Conservation (phyloP, 1,284 basidiomycete genomes). For the Pseudozyma hubeiensis region DNA sequence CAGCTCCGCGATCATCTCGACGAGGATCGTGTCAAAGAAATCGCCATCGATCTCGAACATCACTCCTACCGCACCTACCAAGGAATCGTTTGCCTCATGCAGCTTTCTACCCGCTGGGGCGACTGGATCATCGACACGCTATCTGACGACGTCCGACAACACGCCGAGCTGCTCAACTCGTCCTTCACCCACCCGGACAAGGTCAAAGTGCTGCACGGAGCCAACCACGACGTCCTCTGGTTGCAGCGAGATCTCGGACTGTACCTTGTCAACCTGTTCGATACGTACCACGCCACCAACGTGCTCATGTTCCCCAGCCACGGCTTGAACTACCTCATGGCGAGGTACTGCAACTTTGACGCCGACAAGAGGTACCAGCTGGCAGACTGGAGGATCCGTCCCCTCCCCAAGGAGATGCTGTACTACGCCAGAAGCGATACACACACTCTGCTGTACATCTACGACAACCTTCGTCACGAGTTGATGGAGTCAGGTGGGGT, state of each 20-base stretch:
- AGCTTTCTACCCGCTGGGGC: conserved; percentile 78
- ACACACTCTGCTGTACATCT: conserved; percentile 91
- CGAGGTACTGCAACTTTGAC: conserved; percentile 88
- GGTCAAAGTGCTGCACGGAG: conserved; percentile 87
- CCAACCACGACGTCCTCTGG: conserved; percentile 94
- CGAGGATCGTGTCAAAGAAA: conserved; percentile 74
- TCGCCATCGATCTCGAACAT: conserved; percentile 94
- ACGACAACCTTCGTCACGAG: conserved; percentile 89
- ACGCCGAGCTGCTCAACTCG: conserved; percentile 75
- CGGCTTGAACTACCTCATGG: conserved; percentile 84
- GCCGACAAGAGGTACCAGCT: conserved; percentile 95
- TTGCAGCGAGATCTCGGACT: conserved; percentile 94
- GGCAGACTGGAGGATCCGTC: conserved; percentile 95
- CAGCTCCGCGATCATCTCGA: conserved; percentile 75
- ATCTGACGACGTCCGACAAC: conserved; percentile 75
- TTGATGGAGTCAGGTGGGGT: conserved; percentile 73
- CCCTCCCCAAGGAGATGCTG: conserved; percentile 88
- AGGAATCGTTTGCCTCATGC: conserved; percentile 93
- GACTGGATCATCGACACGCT: conserved; percentile 91
- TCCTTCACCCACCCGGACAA: conserved; percentile 85
- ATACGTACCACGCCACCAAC: conserved; percentile 94
- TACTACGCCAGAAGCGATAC: conserved; percentile 94
- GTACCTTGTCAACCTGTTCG: conserved; percentile 93
- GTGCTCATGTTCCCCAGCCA: conserved; percentile 78
- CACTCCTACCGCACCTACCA: conserved; percentile 85